Evolutionary conservation across 768 basidiomycete species (phyloP), one percentile per base, ranked within the genome.

Genomic region (Goffeauzyma gilvescens): DNA sequence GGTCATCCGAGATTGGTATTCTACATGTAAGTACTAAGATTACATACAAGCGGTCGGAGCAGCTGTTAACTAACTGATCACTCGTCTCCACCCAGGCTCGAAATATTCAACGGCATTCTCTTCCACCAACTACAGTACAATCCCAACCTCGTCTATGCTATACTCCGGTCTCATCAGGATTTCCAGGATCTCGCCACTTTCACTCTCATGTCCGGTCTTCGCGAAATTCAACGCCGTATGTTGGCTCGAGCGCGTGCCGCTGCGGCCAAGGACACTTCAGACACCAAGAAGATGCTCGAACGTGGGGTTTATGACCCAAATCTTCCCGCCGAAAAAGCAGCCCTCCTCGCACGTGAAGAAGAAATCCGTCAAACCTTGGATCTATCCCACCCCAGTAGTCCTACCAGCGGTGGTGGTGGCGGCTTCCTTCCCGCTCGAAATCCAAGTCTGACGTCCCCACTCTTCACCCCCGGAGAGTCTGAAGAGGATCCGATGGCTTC

Each of bases 141-240:
- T 58, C 78, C 89, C 0, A 81, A 90, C 55, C 62, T 96, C 27
- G 68, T 86, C 36, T 89, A 93, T 58, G 79, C 78, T 3, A 74
- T 96, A 39, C 67, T 96, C 3, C 74, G 80, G 6, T 72, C 84
- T 0, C 82, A 86, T 62, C 78, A 80, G 52, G 69, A 71, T 2
- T 90, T 98, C 59, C 81, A 93, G 59, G 77, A 82, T 48, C 70
- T 98, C 14, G 85, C 85, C 2, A 90, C 81, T 0, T 90, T 96
- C 58, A 93, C 87, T 0, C 69, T 98, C 7, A 69, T 78, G 1
- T 69, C 73, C n/a, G 90, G 81, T 7, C 70, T 96, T 32, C 72
- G 80, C 3, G 87, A 93, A 54, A 79, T 95, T 20, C 75, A 75
- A 40, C 73, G 81, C 9, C 83, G 57, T 59, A 74, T 45, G 72